phyloP scores from a whole-genome alignment of 2,329 filamentous ascomycete species.

The Ascochyta pisi region DNA sequence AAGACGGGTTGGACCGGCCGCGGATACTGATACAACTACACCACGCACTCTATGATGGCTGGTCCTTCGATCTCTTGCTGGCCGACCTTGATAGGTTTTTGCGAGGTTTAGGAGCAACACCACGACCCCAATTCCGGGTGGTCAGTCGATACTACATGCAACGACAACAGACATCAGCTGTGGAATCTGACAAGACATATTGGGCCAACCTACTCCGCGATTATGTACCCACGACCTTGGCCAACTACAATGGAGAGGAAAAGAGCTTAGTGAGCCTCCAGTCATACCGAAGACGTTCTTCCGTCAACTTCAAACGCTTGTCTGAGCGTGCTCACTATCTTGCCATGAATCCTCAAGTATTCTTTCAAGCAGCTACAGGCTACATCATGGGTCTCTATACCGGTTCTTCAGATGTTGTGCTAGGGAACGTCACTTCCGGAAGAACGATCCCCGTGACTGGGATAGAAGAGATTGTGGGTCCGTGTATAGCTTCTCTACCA shows the following conservation, averaged over 20 bases:
- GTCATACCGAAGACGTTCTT: conserved; percentile 29
- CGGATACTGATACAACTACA: conserved; percentile 66
- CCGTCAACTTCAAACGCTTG: conserved; percentile 23
- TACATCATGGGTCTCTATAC: conserved; percentile 71
- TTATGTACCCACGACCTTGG: conserved; percentile 62
- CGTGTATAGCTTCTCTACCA: conserved; percentile 79
- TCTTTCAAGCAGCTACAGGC: conserved; percentile 76
- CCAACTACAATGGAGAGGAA: conserved; percentile 61
- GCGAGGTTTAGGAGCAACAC: conserved; percentile 30
- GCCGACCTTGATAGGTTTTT: conserved; percentile 68
- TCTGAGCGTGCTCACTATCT: conserved; percentile 31
- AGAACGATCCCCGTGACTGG: conserved; percentile 73
- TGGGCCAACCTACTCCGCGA: conserved; percentile 73
- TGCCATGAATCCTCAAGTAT: conserved; percentile 68
- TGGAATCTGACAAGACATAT: conserved; percentile 55
- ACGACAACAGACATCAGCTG: not conserved
- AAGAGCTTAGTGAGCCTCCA: conserved; percentile 14
- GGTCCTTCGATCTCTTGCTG: conserved; percentile 80
- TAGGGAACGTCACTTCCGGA: conserved; percentile 84
- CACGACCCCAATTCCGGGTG: conserved; percentile 66
- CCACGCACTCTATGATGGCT: conserved; percentile 91
- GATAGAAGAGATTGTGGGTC: conserved; percentile 78
- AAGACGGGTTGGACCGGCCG: conserved; percentile 15
- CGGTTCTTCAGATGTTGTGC: conserved; percentile 69
- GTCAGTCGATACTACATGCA: conserved; percentile 58